These are phyloP conservation scores for Citrus unshiu DNA, from an alignment of 345 rosid genomes.

Conservation along the genomic window DNA sequence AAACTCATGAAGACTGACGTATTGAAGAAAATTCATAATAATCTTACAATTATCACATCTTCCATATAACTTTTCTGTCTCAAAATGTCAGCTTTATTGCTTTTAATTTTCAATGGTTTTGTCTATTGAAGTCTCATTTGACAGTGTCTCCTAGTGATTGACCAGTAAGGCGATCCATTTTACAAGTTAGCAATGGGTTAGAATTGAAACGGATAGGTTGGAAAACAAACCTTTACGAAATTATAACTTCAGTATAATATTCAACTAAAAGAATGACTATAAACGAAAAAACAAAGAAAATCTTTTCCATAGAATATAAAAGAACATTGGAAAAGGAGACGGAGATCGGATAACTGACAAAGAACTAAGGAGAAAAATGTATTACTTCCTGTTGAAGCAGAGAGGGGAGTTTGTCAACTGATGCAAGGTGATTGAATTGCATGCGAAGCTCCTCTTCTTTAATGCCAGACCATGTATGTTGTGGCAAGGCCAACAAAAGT, in stretches of 20 bases:
- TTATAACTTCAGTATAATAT: neutral
- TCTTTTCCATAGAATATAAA: neutral
- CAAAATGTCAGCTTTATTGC: neutral
- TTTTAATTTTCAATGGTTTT: neutral
- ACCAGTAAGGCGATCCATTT: neutral
- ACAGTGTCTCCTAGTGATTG: neutral
- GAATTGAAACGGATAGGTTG: neutral
- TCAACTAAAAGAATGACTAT: too few relatives aligned
- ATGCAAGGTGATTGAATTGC: slow-evolving; percentile 13
- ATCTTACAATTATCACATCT: neutral
- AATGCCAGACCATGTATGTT: slow-evolving; percentile 24
- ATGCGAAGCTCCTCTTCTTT: slow-evolving; percentile 18
- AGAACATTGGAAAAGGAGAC: neutral
- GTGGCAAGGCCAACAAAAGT: slow-evolving; percentile 26
- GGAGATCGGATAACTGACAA: neutral
- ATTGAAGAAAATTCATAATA: neutral
- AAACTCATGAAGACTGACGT: neutral
- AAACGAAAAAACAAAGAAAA: too few relatives aligned
- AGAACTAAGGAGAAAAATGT: neutral
- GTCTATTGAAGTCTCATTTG: neutral
- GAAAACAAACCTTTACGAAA: neutral
- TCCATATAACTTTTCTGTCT: neutral
- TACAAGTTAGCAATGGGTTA: neutral
- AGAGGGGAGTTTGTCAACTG: slow-evolving; percentile 9
- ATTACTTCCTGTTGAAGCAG: slow-evolving; percentile 26